Percentiles rank a stretch among this genome's conserved stretches.
Evolutionary conservation across 306 rosid species (phyloP).

Genomic region (Luffa acutangula): DNA sequence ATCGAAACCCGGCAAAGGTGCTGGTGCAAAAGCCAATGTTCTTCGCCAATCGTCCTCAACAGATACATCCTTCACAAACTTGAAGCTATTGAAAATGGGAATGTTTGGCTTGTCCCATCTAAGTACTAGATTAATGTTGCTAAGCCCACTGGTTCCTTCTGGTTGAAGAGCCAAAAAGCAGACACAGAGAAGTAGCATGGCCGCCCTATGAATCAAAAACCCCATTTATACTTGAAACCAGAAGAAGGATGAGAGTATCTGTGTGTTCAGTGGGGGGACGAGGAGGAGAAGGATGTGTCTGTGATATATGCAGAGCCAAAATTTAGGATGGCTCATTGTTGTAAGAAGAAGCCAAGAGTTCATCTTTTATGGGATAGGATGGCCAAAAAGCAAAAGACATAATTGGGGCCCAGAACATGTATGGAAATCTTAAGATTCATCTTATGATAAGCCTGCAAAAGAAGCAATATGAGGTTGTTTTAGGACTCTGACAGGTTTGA

Average conservation of each 20-base stretch:
- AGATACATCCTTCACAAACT: slow-evolving; percentile 34
- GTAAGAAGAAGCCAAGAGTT: slow-evolving; percentile 27
- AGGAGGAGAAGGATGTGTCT: not conserved
- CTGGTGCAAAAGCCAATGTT: slow-evolving; percentile 50
- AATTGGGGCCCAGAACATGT: slow-evolving; percentile 40
- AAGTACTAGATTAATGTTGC: slow-evolving; percentile 60
- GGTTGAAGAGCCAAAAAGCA: slow-evolving; percentile 59
- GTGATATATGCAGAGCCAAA: not conserved
- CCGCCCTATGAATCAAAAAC: slow-evolving; percentile 31
- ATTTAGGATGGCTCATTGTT: slow-evolving; percentile 22
- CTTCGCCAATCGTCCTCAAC: slow-evolving; percentile 36
- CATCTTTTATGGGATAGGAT: slow-evolving; percentile 56
- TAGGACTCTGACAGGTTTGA: slow-evolving; percentile 84
- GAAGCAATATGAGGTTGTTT: slow-evolving; percentile 79
- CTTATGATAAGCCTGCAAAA: slow-evolving; percentile 68
- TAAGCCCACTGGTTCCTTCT: slow-evolving; percentile 35
- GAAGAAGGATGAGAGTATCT: slow-evolving; percentile 14
- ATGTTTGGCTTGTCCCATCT: slow-evolving; percentile 35
- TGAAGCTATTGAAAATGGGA: slow-evolving; percentile 31
- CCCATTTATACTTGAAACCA: slow-evolving; percentile 27
- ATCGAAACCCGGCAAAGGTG: slow-evolving; percentile 51
- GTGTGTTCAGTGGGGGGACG: not conserved
- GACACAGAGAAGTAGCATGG: slow-evolving; percentile 38
- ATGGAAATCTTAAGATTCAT: slow-evolving; percentile 63
- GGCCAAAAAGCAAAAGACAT: slow-evolving; percentile 44